Percentiles rank a stretch among this genome's conserved stretches.
Conservation (phyloP, 2,329 filamentous ascomycete genomes). For the Xylariaceae sp. region DNA sequence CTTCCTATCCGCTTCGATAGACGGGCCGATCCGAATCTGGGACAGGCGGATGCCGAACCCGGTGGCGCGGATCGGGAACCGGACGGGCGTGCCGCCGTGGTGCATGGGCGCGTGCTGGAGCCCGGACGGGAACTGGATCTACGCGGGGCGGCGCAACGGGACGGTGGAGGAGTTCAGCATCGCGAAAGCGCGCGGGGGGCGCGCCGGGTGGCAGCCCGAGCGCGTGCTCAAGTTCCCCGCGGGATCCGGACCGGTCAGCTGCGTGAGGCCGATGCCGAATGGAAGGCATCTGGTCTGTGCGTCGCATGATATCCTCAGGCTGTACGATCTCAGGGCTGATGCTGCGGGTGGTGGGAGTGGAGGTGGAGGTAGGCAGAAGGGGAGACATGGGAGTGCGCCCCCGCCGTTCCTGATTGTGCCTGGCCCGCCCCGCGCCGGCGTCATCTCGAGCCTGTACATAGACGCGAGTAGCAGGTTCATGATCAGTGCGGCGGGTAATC, state of each 20-base stretch:
- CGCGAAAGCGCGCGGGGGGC: constrained; percentile 61
- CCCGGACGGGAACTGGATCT: constrained; percentile 91
- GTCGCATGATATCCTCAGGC: constrained; percentile 84
- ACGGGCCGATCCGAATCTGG: constrained; percentile 90
- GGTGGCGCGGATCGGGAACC: constrained; percentile 71
- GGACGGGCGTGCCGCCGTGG: constrained; percentile 80
- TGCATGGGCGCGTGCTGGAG: constrained; percentile 98
- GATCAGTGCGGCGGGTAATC: constrained; percentile 83
- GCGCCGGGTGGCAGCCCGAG: constrained; percentile 63
- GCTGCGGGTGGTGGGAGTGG: too few species aligned
- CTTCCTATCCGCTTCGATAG: constrained; percentile 82
- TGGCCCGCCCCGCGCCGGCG: constrained; percentile 74
- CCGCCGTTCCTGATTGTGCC: constrained; percentile 96
- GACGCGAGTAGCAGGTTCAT: constrained; percentile 87
- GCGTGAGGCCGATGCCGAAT: constrained; percentile 86
- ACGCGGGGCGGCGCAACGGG: constrained; percentile 82
- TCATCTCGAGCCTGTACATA: constrained; percentile 79
- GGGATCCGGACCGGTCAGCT: constrained; percentile 84
- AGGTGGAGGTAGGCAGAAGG: too few species aligned
- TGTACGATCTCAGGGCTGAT: constrained; percentile 78
- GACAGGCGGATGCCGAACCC: constrained; percentile 73
- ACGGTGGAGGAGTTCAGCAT: constrained; percentile 93
- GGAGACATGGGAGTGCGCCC: too few species aligned
- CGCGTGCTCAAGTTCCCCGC: constrained; percentile 81
- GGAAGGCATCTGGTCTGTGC: constrained; percentile 88